Evolutionary conservation across 129 eudicot genomes (phyloP), one percentile per base, ranked within the genome.

Genomic region (Centella asiatica): DNA sequence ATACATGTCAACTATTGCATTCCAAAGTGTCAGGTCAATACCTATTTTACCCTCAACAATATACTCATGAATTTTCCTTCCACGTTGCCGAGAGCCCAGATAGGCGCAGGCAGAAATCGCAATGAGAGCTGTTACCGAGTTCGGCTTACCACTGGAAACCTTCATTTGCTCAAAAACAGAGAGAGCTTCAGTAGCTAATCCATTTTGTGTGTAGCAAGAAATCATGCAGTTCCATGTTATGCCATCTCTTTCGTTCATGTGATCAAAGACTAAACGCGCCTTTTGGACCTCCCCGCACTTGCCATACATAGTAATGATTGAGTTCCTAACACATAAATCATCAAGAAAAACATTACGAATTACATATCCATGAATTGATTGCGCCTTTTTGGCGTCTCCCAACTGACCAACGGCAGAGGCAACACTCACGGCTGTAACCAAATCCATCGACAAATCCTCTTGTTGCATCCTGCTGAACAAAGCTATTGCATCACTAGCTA

Each of bases 1-100:
- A 62, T 85, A 81, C 83, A 81, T 81, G 81, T 81, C 94, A 55
- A 85, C 74, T 18, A 76, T 36, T 5, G 94, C 77, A 58, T 64
- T 75, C 77, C 58, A 51, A 50, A 71, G 64, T 15, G 56, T 77
- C 69, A 36, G 61, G 71, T 68, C 74, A 39, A 62, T 42, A 24
- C 8, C 12, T 6, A 42, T 42, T 25, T 44, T 24, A 25, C 34
- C 44, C 15, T 24, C 22, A 14, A 62, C 49, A 10, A 62, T 42
- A 62, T 42, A 44, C 5, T 62, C 6, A 15, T 62, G 42, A 37
- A 62, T 40, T 62, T 26, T 62, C 36, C 15, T 62, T 24, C 37
- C 66, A 26, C 15, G 22, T 25, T 62, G 34, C 52, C 37, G 37
- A 5, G 40, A 62, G 18, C 66, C 66, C 53, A 62, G 20, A 42